Conservation (phyloP, 306 rosid species). For the Sechiopsis laciniata region DNA sequence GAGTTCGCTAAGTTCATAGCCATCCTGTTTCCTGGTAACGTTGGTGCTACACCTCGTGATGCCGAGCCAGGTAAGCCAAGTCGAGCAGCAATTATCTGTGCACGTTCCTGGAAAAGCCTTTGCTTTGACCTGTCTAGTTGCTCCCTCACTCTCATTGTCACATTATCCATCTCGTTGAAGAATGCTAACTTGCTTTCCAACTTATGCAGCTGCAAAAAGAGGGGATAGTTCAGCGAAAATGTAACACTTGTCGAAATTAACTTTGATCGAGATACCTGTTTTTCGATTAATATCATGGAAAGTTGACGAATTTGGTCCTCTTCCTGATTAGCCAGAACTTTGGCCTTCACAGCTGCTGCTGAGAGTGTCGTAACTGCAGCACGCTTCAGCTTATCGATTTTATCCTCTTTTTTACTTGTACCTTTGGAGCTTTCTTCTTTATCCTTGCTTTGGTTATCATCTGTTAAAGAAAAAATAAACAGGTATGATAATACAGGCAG, state of each 20-base stretch:
- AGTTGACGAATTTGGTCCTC: conserved; percentile 77
- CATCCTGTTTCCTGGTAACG: conserved; percentile 47
- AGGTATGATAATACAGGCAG: neutral
- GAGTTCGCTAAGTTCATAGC: conserved; percentile 50
- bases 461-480: conserved; percentile 34
- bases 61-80: conserved; percentile 65
- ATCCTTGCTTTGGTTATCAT: conserved; percentile 39
- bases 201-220: conserved; percentile 64
- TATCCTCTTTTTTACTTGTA: conserved; percentile 33
- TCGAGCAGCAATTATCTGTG: conserved; percentile 69
- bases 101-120: conserved; percentile 86
- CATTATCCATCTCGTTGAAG: conserved; percentile 65
- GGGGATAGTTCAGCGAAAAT: conserved; percentile 14
- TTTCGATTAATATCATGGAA: conserved; percentile 61
- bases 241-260: conserved; percentile 11
- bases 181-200: conserved; percentile 70
- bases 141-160: conserved; percentile 67
- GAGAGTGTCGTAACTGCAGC: conserved; percentile 77
- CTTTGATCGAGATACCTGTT: conserved; percentile 54
- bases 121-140: conserved; percentile 78
- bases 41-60: conserved; percentile 50
- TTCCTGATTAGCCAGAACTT: conserved; percentile 74
- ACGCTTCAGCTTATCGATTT: conserved; percentile 53
- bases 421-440: conserved; percentile 18
- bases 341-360: conserved; percentile 86